Percentiles rank a stretch among this genome's conserved stretches.
phyloP scores from a whole-genome alignment of 352 stramenopile species.

The Phytophthora pseudosyringae region DNA sequence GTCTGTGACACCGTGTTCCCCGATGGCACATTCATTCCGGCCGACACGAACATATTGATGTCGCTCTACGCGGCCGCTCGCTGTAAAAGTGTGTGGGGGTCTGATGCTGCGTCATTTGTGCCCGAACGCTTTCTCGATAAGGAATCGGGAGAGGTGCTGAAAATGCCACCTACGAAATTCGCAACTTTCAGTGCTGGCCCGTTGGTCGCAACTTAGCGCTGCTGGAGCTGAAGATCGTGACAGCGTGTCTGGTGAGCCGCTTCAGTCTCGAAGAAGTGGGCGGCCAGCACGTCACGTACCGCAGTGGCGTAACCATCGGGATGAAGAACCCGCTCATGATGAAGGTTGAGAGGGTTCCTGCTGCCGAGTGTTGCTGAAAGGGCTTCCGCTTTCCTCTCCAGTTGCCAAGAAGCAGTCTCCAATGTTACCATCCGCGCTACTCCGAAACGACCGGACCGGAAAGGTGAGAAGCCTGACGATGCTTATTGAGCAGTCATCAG shows the following conservation, averaged over 20 bases:
- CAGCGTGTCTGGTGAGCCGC: conserved; percentile 43
- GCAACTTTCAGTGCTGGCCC: conserved; percentile 33
- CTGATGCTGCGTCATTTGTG: conserved; percentile 37
- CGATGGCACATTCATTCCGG: conserved; percentile 50
- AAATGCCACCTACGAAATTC: conserved; percentile 21
- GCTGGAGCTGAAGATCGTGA: conserved; percentile 69
- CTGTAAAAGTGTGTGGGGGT: conserved; percentile 34
- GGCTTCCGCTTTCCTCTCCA: too few relatives aligned
- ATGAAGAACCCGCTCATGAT: conserved; percentile 43
- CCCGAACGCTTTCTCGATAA: conserved; percentile 44
- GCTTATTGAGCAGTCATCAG: too few relatives aligned
- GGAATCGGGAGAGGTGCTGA: conserved; percentile 16
- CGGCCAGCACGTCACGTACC: conserved; percentile 41
- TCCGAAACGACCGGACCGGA: too few relatives aligned
- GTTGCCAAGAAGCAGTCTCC: too few relatives aligned
- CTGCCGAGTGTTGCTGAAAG: background rate
- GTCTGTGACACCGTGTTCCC: conserved; percentile 52
- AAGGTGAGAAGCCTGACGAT: too few relatives aligned
- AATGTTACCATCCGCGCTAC: too few relatives aligned
- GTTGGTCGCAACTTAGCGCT: conserved; percentile 50
- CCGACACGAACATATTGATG: conserved; percentile 30
- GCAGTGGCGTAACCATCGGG: conserved; percentile 40
- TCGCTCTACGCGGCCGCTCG: conserved; percentile 39
- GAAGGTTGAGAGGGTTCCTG: conserved; percentile 10
- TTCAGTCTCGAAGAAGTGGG: conserved; percentile 44